These are phyloP conservation scores for Penstemon barbatus DNA, from an alignment of 257 asterid genomes.

Conservation along the genomic window DNA sequence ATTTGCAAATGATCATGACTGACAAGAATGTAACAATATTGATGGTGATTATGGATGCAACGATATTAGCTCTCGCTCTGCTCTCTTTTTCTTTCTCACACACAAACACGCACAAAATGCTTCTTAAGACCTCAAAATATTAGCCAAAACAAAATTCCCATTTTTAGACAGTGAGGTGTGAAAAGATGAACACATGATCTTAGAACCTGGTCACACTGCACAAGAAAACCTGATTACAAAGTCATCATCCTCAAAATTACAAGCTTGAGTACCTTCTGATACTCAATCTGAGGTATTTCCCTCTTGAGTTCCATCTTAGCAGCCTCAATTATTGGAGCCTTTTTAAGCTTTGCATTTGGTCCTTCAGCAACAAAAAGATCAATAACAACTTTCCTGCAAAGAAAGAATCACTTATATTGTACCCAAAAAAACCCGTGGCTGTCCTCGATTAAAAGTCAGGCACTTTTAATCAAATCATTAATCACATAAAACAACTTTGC, in stretches of 20 bases:
- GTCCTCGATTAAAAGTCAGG: not conserved
- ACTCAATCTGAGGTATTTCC: conserved; percentile 47
- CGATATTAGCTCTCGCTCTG: not conserved
- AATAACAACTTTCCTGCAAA: conserved; percentile 69
- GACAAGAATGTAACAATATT: too few species aligned
- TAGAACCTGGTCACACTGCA: not conserved
- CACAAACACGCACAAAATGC: not conserved
- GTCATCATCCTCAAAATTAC: conserved; percentile 1
- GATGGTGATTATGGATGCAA: not conserved
- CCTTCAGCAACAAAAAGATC: conserved; percentile 65
- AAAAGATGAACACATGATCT: conserved; percentile 4
- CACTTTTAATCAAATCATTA: not conserved
- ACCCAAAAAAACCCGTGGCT: not conserved
- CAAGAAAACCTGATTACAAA: conserved; percentile 3
- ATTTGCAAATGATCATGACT: too few species aligned
- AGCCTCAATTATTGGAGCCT: conserved; percentile 65
- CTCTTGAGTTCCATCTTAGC: conserved; percentile 54
- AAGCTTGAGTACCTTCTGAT: conserved; percentile 59
- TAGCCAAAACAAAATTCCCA: not conserved
- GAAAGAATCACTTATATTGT: conserved; percentile 18
- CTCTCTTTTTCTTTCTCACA: not conserved
- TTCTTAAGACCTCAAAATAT: not conserved
- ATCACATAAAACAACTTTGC: too few species aligned
- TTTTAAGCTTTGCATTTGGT: conserved; percentile 80
- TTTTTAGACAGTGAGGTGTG: not conserved